Evolutionary conservation across 2,329 filamentous ascomycete genomes (phyloP).

Genomic region (Colletotrichum noveboracense): DNA sequence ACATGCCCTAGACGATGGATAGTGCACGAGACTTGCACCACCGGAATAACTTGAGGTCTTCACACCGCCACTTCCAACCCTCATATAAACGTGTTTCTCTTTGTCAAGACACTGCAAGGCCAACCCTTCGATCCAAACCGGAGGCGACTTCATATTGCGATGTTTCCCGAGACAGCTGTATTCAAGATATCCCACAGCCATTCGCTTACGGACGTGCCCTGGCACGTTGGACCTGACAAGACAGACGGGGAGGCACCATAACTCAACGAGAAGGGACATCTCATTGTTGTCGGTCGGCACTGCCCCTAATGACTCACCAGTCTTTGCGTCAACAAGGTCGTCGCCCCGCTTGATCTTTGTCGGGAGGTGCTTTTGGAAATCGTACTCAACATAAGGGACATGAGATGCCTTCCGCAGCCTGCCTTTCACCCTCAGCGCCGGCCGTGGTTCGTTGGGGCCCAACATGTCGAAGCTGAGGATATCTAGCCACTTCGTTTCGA

Average conservation of each 20-base stretch:
- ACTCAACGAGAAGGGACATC: fast-evolving
- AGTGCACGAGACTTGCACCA: too few species aligned
- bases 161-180: not conserved
- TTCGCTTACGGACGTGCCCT: not conserved
- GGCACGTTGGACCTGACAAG: fast-evolving
- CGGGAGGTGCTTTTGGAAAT: not conserved
- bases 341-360: fast-evolving
- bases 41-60: not conserved
- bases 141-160: not conserved
- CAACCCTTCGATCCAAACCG: not conserved
- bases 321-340: not conserved
- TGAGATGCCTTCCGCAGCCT: not conserved
- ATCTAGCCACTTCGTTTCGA: not conserved
- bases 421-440: not conserved
- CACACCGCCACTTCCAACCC: not conserved
- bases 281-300: not conserved
- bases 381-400: fast-evolving
- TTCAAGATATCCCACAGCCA: fast-evolving
- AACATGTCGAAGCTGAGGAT: fast-evolving
- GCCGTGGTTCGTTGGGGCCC: not conserved
- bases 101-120: not conserved
- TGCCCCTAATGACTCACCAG: fast-evolving
- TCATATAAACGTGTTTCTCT: fast-evolving
- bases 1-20: too few species aligned
- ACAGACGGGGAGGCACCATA: fast-evolving